Evolutionary conservation across 306 rosid genomes (phyloP).

Genomic region (Rubus idaeus): DNA sequence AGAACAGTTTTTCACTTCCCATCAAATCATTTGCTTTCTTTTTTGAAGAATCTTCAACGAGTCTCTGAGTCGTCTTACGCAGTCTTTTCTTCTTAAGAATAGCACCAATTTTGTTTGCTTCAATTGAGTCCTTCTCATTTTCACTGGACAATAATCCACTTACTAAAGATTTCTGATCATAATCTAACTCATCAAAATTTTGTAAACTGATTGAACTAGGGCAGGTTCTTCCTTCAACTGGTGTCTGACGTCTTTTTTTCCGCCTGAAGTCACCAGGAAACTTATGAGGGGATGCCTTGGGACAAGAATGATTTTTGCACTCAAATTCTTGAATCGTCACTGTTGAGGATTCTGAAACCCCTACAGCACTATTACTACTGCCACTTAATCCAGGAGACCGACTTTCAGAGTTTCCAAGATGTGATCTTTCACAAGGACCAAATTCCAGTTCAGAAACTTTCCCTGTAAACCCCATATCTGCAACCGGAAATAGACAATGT

Average conservation of each 20-base stretch:
- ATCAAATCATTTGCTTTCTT: conserved; percentile 35
- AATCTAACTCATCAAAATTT: conserved; percentile 40
- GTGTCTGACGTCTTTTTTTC: conserved; percentile 47
- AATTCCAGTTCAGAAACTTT: conserved; percentile 42
- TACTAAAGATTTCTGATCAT: conserved; percentile 36
- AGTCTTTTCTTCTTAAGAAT: conserved; percentile 58
- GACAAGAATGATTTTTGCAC: conserved; percentile 47
- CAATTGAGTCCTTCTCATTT: conserved; percentile 44
- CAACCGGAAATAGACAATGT: conserved; percentile 9
- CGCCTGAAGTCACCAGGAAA: conserved; percentile 45
- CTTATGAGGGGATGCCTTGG: conserved; percentile 38
- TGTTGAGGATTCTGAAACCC: conserved; percentile 59
- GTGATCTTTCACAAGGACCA: conserved; percentile 46
- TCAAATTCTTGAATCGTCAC: conserved; percentile 56
- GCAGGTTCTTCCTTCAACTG: conserved; percentile 45
- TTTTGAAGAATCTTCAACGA: conserved; percentile 67
- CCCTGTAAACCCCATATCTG: conserved; percentile 69
- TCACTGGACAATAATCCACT: conserved; percentile 40
- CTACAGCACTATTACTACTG: conserved; percentile 60
- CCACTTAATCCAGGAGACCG: conserved; percentile 80
- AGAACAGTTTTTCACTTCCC: conserved; percentile 45
- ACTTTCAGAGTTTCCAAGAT: conserved; percentile 61
- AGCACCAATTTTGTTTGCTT: conserved; percentile 40
- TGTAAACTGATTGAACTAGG: conserved; percentile 41
- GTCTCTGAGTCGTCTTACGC: conserved; percentile 79